phyloP scores from a whole-genome alignment of 164 flowering plant species.

The Stephania japonica region DNA sequence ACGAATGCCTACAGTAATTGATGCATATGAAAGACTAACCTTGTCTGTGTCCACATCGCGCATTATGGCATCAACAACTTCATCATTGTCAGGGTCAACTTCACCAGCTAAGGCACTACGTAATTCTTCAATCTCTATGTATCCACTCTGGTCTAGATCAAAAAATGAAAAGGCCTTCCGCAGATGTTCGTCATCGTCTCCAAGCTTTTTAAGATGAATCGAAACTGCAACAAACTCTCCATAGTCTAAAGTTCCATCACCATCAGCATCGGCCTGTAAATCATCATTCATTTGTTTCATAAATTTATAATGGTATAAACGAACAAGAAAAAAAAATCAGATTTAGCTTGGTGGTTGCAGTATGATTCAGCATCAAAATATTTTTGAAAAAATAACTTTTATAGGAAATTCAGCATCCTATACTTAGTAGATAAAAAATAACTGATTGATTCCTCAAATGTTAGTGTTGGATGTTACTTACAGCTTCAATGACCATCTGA shows the following conservation, averaged over 20 bases:
- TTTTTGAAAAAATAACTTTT: too few species aligned
- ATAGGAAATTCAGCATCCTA: too few species aligned
- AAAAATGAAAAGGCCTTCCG: constrained; percentile 71
- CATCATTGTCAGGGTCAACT: constrained; percentile 57
- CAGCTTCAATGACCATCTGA: constrained; percentile 91
- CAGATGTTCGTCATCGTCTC: constrained; percentile 81
- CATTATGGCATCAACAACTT: constrained; percentile 72
- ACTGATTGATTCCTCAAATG: not conserved
- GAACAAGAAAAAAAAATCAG: not conserved
- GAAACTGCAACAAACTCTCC: constrained; percentile 81
- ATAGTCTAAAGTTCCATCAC: constrained; percentile 68
- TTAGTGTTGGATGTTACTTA: constrained; percentile 22
- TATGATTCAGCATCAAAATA: not conserved
- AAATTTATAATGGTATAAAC: not conserved
- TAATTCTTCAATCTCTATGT: constrained; percentile 83
- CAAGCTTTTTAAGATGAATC: constrained; percentile 73
- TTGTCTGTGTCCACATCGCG: constrained; percentile 92
- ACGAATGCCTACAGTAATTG: not conserved
- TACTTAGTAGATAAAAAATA: too few species aligned
- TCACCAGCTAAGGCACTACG: constrained; percentile 66
- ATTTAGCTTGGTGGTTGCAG: not conserved
- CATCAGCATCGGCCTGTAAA: constrained; percentile 78
- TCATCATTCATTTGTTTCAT: not conserved
- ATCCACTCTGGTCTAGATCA: constrained; percentile 59
- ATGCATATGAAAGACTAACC: constrained; percentile 36